A percentile compares a stretch with the other conserved stretches of the same genome.
phyloP scores from a whole-genome alignment of 2,329 filamentous ascomycete species.

The Aspergillus spinulosporus region DNA sequence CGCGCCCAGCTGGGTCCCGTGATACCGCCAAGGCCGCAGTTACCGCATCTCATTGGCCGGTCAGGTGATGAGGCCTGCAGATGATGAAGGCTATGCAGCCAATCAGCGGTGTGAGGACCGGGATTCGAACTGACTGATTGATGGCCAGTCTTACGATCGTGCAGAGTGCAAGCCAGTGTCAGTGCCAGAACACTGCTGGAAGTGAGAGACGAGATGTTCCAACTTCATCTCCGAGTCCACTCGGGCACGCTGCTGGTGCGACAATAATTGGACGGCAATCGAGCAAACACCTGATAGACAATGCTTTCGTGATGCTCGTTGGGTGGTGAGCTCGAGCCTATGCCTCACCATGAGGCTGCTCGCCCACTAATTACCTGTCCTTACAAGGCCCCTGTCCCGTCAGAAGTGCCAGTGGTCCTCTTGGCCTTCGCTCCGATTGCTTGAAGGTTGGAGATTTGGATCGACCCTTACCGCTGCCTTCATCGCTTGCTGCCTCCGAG shows the following conservation, averaged over 20 bases:
- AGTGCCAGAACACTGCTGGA: not conserved
- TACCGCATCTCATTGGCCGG: constrained; percentile 20
- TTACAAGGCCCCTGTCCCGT: constrained; percentile 18
- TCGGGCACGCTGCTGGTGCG: constrained; percentile 8
- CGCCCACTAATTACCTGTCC: constrained; percentile 34
- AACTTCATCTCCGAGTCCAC: not conserved
- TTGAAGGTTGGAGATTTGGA: constrained; percentile 33
- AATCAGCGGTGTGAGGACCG: constrained; percentile 14
- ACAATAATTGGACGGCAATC: constrained; percentile 13
- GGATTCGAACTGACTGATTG: not conserved
- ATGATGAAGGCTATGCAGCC: constrained; percentile 25
- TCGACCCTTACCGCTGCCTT: constrained; percentile 31
- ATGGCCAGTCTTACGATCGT: constrained; percentile 6
- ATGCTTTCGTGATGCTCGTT: constrained; percentile 27
- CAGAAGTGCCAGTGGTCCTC: constrained; percentile 30
- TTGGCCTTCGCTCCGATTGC: constrained; percentile 34
- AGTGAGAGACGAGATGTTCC: too few relatives aligned
- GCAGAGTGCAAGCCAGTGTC: constrained; percentile 5
- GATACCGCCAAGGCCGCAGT: constrained; percentile 14
- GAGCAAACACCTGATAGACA: not conserved
- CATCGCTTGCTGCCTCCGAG: constrained; percentile 20
- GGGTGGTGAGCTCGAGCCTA: constrained; percentile 30
- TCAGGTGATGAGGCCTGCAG: constrained; percentile 27
- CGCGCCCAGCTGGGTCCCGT: constrained; percentile 24
- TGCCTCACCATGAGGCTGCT: constrained; percentile 12